Conservation (phyloP, 164 flowering plant genomes). For the Macadamia tetraphylla region DNA sequence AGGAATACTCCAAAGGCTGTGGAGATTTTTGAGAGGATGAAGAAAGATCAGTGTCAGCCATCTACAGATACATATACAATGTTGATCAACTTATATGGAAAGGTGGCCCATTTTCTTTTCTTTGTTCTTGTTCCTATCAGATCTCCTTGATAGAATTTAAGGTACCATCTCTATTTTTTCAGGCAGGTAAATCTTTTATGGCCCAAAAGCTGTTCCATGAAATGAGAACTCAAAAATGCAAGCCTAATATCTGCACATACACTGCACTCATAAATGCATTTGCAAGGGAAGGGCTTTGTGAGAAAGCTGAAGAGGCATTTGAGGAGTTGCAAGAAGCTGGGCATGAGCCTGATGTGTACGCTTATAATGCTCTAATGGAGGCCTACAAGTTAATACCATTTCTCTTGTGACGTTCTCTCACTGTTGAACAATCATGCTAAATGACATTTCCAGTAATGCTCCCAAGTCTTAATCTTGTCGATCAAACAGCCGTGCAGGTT, state of each 20-base stretch:
- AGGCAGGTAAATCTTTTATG: slow-evolving; percentile 66
- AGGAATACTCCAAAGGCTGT: slow-evolving; percentile 53
- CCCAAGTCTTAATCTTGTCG: background rate
- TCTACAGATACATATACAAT: slow-evolving; percentile 71
- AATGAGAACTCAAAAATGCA: slow-evolving; percentile 57
- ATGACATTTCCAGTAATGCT: background rate
- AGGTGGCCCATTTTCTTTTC: slow-evolving; percentile 27
- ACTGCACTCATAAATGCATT: slow-evolving; percentile 84
- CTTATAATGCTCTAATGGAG: slow-evolving; percentile 93
- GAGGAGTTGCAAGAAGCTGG: slow-evolving; percentile 87
- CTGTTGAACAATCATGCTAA: background rate
- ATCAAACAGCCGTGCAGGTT: slow-evolving; percentile 58
- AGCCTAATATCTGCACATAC: slow-evolving; percentile 81
- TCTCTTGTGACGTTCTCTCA: background rate
- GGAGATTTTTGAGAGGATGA: slow-evolving; percentile 76
- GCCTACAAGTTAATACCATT: slow-evolving; percentile 56
- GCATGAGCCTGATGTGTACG: slow-evolving; percentile 88
- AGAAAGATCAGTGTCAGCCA: slow-evolving; percentile 61
- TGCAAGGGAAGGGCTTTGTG: slow-evolving; percentile 88
- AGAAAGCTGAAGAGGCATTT: slow-evolving; percentile 87
- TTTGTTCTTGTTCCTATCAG: background rate
- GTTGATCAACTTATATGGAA: slow-evolving; percentile 85
- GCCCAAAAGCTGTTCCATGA: slow-evolving; percentile 73
- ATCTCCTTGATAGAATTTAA: background rate
- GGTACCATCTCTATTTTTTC: slow-evolving; percentile 5